These are phyloP conservation scores for Capronia americana DNA, from an alignment of 2,329 filamentous ascomycete species.

Conservation along the genomic window DNA sequence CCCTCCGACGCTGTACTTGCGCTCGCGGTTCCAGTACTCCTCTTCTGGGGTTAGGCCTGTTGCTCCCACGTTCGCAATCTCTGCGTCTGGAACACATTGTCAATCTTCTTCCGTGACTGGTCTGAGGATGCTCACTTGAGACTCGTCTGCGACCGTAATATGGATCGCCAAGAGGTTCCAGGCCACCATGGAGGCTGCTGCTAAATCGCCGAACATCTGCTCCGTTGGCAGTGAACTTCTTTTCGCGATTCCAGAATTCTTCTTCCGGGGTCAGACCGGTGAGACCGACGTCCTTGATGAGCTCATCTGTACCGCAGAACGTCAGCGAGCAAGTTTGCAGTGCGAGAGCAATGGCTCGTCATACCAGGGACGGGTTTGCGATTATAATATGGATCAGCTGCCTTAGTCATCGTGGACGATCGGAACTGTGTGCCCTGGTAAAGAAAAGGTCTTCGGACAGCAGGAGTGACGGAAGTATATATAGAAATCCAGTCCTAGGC, in stretches of 20 bases:
- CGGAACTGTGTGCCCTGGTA: background rate
- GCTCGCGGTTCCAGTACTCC: slow-evolving; percentile 38
- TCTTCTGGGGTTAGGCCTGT: slow-evolving; percentile 38
- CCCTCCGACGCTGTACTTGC: slow-evolving; percentile 37
- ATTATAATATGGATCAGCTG: slow-evolving; percentile 39
- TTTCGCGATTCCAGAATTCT: slow-evolving; percentile 38
- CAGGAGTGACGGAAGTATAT: slow-evolving; percentile 5
- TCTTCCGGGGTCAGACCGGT: slow-evolving; percentile 36
- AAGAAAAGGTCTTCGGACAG: background rate
- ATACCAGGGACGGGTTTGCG: slow-evolving; percentile 39
- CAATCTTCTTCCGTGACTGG: background rate
- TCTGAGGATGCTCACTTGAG: slow-evolving; percentile 29
- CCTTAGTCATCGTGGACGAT: slow-evolving; percentile 24
- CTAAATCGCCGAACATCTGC: slow-evolving; percentile 39
- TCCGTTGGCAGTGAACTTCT: slow-evolving; percentile 37
- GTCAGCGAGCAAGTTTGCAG: slow-evolving; percentile 1
- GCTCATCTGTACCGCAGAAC: slow-evolving; percentile 28
- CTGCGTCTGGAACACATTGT: slow-evolving; percentile 24
- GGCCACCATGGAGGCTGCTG: slow-evolving; percentile 32
- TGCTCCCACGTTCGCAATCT: slow-evolving; percentile 35
- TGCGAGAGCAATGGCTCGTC: slow-evolving; percentile 2
- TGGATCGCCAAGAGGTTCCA: slow-evolving; percentile 36
- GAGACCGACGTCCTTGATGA: slow-evolving; percentile 37
- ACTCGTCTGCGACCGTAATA: slow-evolving; percentile 38
- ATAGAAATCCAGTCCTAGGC: background rate